Conservation (phyloP, 2,329 filamentous ascomycete species). For the Colletotrichum phormii region DNA sequence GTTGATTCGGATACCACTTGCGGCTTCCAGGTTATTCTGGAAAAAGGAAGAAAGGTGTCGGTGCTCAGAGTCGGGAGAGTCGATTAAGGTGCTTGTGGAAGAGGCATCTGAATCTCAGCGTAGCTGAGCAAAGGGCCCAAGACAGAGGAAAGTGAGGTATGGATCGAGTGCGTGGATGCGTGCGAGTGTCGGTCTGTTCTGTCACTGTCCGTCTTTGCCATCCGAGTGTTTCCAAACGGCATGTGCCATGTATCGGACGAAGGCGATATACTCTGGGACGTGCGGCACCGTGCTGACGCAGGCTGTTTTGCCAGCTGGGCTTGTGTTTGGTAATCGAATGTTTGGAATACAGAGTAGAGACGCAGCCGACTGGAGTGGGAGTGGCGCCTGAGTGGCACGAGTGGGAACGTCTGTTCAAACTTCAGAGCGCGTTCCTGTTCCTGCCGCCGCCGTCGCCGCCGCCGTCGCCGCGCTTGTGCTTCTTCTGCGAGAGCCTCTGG, state of each 20-base stretch:
- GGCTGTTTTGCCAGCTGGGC: slow-evolving; percentile 7
- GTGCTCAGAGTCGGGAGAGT: not conserved
- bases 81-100: slow-evolving; percentile 11
- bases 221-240: not conserved
- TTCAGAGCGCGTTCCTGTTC: not conserved
- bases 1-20: slow-evolving; percentile 11
- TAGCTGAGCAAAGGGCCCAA: slow-evolving; percentile 20
- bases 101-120: not conserved
- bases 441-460: not conserved
- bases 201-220: slow-evolving; percentile 18
- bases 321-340: not conserved
- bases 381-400: not conserved
- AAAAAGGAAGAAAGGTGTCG: slow-evolving; percentile 13
- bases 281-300: slow-evolving; percentile 5
- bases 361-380: not conserved
- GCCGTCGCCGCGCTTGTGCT: not conserved
- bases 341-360: not conserved
- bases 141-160: not conserved
- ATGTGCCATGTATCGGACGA: slow-evolving; percentile 24
- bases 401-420: slow-evolving; percentile 6
- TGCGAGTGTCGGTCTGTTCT: slow-evolving; percentile 4
- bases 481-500: not conserved
- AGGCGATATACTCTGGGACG: not conserved
- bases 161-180: not conserved
- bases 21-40: slow-evolving; percentile 29